phyloP scores from a whole-genome alignment of 2,329 filamentous ascomycete species.

The Penicillium sp. region DNA sequence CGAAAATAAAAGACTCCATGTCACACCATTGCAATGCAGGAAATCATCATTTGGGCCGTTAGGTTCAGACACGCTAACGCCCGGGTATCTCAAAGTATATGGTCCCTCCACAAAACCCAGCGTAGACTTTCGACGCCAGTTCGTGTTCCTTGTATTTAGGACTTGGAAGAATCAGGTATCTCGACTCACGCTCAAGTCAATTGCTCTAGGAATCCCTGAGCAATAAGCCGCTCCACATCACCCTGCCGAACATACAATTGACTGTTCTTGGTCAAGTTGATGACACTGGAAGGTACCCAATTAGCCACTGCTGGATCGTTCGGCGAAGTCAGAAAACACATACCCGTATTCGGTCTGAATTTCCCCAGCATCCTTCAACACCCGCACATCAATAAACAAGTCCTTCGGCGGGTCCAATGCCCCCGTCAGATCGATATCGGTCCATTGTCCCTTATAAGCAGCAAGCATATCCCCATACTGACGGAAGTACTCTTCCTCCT shows the following conservation, averaged over 20 bases:
- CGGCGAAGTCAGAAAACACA: constrained; percentile 33
- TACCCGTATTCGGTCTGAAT: constrained; percentile 99
- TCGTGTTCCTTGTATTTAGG: constrained; percentile 6
- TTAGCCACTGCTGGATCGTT: not conserved
- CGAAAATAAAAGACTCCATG: not conserved
- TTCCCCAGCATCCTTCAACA: constrained; percentile 94
- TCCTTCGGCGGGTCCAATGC: constrained; percentile 91
- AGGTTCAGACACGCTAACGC: constrained; percentile 3
- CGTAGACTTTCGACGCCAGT: constrained; percentile 6
- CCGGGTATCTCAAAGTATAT: constrained; percentile 17
- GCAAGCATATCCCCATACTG: constrained; percentile 88
- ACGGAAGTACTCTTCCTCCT: constrained; percentile 93
- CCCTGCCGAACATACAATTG: constrained; percentile 96
- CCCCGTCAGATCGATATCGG: constrained; percentile 91
- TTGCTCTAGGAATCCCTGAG: constrained; percentile 91
- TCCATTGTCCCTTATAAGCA: constrained; percentile 98
- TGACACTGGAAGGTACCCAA: constrained; percentile 58
- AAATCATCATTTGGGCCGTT: constrained; percentile 7
- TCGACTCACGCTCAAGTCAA: constrained; percentile 58
- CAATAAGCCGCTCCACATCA: constrained; percentile 89
- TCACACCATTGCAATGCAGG: constrained; percentile 1
- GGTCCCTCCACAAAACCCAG: constrained; percentile 7
- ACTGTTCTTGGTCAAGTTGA: constrained; percentile 95
- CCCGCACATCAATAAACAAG: constrained; percentile 92
- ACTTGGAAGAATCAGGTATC: constrained; percentile 20